Percentiles rank a stretch among this genome's conserved stretches.
These are phyloP conservation scores for Boletellus ananiceps DNA, from an alignment of 768 basidiomycete genomes.

Conservation along the genomic window DNA sequence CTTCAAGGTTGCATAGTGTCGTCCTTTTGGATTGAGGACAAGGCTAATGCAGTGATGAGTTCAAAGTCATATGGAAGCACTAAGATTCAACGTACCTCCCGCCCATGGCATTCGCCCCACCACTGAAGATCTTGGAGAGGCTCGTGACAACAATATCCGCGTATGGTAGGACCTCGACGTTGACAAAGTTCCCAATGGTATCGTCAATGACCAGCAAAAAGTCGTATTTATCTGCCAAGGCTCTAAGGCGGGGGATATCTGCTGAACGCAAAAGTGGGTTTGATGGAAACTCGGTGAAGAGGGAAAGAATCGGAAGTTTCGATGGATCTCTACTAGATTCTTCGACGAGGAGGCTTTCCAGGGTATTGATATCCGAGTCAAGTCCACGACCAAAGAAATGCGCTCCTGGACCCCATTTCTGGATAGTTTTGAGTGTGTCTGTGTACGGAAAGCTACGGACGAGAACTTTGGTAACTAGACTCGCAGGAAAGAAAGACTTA, in stretches of 20 bases:
- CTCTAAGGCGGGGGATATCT: conserved; percentile 67
- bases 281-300: conserved; percentile 93
- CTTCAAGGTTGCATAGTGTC: conserved; percentile 66
- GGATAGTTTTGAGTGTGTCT: conserved; percentile 88
- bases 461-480: background rate
- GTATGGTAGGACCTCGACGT: conserved; percentile 82
- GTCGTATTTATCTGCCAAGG: conserved; percentile 80
- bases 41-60: conserved; percentile 46
- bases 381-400: conserved; percentile 83
- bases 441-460: conserved; percentile 81
- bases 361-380: conserved; percentile 66
- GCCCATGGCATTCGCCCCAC: conserved; percentile 94
- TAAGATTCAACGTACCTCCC: conserved; percentile 64
- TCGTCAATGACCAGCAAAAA: conserved; percentile 92
- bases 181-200: conserved; percentile 91
- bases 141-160: conserved; percentile 91
- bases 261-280: conserved; percentile 91
- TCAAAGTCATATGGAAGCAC: background rate
- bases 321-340: conserved; percentile 36
- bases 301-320: conserved; percentile 62
- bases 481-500: conserved; percentile 34
- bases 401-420: conserved; percentile 96
- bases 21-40: conserved; percentile 76
- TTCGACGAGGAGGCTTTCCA: conserved; percentile 58
- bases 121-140: conserved; percentile 92